Evolutionary conservation across 768 basidiomycete genomes (phyloP).

Genomic region (Tulasnella calospora): DNA sequence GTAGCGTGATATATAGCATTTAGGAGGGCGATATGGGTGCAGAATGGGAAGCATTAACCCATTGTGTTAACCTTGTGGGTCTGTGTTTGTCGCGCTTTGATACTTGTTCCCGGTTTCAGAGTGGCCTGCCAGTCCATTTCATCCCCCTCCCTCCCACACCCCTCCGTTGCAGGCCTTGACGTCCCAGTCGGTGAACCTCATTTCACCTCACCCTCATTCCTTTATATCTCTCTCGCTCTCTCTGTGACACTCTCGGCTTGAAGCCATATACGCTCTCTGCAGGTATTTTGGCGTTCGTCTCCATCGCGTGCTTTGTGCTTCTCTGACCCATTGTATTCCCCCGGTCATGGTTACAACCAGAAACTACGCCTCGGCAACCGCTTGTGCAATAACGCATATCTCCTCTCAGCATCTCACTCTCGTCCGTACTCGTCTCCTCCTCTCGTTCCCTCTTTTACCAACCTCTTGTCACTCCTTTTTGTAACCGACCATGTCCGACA

Average conservation of each 20-base stretch:
- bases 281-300: neutral
- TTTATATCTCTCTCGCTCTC: neutral
- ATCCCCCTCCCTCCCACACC: neutral
- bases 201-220: neutral
- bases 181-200: neutral
- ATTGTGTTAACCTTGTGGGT: neutral
- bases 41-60: neutral
- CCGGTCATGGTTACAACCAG: neutral
- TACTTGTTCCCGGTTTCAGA: neutral
- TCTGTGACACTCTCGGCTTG: neutral
- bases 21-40: neutral
- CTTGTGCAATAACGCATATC: neutral
- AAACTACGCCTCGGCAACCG: neutral
- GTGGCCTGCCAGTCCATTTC: neutral
- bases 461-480: conserved; percentile 4
- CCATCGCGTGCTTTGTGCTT: neutral
- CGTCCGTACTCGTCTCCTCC: neutral
- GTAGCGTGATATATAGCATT: neutral
- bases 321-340: neutral
- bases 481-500: neutral
- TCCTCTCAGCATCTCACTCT: neutral
- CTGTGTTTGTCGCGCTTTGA: conserved; percentile 2
- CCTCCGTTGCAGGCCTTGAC: neutral
- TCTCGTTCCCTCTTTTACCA: neutral
- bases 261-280: neutral